Evolutionary conservation across 805 yeast genomes (phyloP), one percentile per base, ranked within the genome.

Genomic region (Candida ficus): DNA sequence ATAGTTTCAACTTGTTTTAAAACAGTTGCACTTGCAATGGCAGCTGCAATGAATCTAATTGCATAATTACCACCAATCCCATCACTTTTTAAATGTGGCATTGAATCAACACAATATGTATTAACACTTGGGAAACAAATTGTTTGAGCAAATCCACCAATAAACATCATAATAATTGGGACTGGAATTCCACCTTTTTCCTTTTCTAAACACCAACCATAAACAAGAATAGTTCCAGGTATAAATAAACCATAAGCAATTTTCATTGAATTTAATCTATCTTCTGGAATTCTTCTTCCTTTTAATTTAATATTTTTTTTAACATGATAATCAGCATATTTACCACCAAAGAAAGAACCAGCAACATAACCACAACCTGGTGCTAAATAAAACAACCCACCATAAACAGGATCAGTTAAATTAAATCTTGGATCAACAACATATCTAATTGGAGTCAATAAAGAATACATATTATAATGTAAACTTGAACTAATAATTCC

Each of bases 21-120:
- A 41, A 74, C 70, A 2, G 76, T 63, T 5, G 74, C 78, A 6
- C 76, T 65, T 1, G 74, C 73, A 9, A 76, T 56, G 1, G 76
- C 78, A 13, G 75, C 76, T 6, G 76, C 73, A 1, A 73, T 43
- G 47, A 68, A 75, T 36, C 83, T 57, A 2, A 70, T 54, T 36
- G 72, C 66, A 43, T 77, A 77, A 47, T 75, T 76, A 8, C 76
- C 68, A 0, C 73, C 78, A 31, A 77, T 70, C 2, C 76, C 80
- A 50, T 71, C 81, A 17, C 80, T 78, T 26, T 65, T 67, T 33
- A 76, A 52, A 23, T 71, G 64, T 1, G 80, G 80, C 69, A 75
- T 64, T 5, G 75, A 68, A 48, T 77, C 83, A 20, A 76, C 75
- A 57, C 80, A 75, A 51, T 77, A 77, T 3, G 81, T 69, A 47